Evolutionary conservation across 2,329 filamentous ascomycete genomes (phyloP).

Genomic region (Fusarium chuoi): DNA sequence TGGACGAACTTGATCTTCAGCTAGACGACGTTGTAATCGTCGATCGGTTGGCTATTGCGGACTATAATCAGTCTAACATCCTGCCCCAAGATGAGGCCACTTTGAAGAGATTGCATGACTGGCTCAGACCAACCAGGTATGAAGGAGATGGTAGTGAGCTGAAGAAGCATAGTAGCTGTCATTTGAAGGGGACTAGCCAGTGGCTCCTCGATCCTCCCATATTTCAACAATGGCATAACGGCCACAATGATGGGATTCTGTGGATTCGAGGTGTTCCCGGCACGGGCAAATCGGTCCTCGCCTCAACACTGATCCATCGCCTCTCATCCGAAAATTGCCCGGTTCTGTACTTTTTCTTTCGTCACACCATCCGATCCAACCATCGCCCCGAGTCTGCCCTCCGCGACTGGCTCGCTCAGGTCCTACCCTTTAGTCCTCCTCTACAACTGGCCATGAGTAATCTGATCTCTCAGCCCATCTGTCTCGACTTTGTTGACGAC

Average conservation of each 20-base stretch:
- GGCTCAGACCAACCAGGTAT: slow-evolving; percentile 28
- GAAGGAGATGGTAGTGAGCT: slow-evolving; percentile 23
- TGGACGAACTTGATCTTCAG: neutral
- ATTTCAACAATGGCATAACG: slow-evolving; percentile 21
- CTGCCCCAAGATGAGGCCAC: slow-evolving; percentile 39
- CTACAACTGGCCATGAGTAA: slow-evolving; percentile 42
- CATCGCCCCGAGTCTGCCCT: slow-evolving; percentile 45
- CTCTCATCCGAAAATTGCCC: slow-evolving; percentile 23
- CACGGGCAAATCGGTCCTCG: slow-evolving; percentile 52
- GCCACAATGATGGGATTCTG: slow-evolving; percentile 6
- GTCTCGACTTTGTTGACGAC: neutral
- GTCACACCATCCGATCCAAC: slow-evolving; percentile 52
- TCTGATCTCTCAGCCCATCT: neutral
- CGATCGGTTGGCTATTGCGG: slow-evolving; percentile 41
- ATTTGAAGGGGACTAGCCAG: slow-evolving; percentile 14
- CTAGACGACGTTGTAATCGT: slow-evolving; percentile 33
- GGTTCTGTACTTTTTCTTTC: slow-evolving; percentile 54
- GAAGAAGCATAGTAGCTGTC: slow-evolving; percentile 16
- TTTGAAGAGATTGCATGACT: slow-evolving; percentile 33
- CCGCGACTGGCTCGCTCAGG: slow-evolving; percentile 50
- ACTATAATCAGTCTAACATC: slow-evolving; percentile 48
- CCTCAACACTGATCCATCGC: slow-evolving; percentile 40
- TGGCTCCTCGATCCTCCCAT: slow-evolving; percentile 11
- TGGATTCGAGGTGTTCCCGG: slow-evolving; percentile 50
- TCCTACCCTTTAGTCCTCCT: slow-evolving; percentile 45